These are phyloP conservation scores for Entomophthora muscae DNA, from an alignment of 371 early-diverging fungal genomes.

Conservation along the genomic window DNA sequence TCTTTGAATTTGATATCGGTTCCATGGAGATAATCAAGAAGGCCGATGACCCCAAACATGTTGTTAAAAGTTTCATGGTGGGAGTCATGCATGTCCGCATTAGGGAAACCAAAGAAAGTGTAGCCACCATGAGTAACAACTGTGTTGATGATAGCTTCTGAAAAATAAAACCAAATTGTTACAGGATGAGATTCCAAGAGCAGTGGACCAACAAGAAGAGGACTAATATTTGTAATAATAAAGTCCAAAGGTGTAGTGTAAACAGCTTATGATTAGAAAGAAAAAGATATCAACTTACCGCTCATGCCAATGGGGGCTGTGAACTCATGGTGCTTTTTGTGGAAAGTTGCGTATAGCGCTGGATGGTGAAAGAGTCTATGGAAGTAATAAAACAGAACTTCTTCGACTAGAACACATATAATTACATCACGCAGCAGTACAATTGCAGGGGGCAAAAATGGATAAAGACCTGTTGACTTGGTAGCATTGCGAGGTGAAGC, in stretches of 20 bases:
- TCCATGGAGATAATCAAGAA: slow-evolving; percentile 25
- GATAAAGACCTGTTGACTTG: slow-evolving; percentile 14
- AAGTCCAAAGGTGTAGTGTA: slow-evolving; percentile 42
- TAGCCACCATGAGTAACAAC: slow-evolving; percentile 43
- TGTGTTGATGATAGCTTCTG: slow-evolving; percentile 26
- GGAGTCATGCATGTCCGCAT: slow-evolving; percentile 37
- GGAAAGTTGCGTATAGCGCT: slow-evolving; percentile 25
- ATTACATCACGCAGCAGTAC: slow-evolving; percentile 18
- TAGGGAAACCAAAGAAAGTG: slow-evolving; percentile 26
- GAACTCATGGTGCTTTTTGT: slow-evolving; percentile 39
- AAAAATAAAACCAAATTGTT: slow-evolving; percentile 21
- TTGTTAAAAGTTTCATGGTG: slow-evolving; percentile 46
- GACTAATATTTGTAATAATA: slow-evolving; percentile 24
- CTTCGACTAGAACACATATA: slow-evolving; percentile 30
- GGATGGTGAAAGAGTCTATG: slow-evolving; percentile 30
- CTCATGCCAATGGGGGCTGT: slow-evolving; percentile 37
- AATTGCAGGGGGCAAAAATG: background rate
- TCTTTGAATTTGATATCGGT: slow-evolving; percentile 13
- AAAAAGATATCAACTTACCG: slow-evolving; percentile 14
- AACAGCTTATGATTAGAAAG: slow-evolving; percentile 13
- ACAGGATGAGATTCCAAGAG: slow-evolving; percentile 28
- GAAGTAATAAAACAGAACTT: slow-evolving; percentile 35
- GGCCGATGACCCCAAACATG: slow-evolving; percentile 30
- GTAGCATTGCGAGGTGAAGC: slow-evolving; percentile 15
- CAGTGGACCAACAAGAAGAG: slow-evolving; percentile 28